Evolutionary conservation across 352 stramenopile genomes (phyloP).

Genomic region (Globisporangium cystogenes): DNA sequence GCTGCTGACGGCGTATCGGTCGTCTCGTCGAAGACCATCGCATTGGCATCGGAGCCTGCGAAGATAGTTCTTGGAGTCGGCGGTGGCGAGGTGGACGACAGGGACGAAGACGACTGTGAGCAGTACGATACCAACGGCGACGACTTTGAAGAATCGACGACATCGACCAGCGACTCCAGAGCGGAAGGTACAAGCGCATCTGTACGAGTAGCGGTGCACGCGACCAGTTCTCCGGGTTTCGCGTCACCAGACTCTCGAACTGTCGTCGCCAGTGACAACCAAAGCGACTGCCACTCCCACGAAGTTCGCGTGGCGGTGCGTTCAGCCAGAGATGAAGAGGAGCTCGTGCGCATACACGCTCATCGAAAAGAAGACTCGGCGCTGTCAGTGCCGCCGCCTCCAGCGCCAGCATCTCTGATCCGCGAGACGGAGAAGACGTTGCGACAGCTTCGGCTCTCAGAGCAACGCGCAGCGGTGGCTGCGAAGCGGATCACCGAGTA

Average conservation of each 20-base stretch:
- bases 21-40: neutral
- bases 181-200: neutral
- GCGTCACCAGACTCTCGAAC: neutral
- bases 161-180: neutral
- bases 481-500: conserved; percentile 8
- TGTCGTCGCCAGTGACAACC: neutral
- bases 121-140: neutral
- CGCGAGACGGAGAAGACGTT: neutral
- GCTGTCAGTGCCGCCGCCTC: neutral
- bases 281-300: neutral
- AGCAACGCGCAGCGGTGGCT: conserved; percentile 4
- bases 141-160: neutral
- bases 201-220: neutral
- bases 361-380: neutral
- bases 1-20: neutral
- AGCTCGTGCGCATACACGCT: conserved; percentile 7
- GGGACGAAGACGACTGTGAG: neutral
- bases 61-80: neutral
- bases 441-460: conserved; percentile 4
- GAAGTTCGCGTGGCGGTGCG: neutral
- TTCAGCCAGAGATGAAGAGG: neutral
- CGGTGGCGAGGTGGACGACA: neutral
- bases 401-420: neutral
- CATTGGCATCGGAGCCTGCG: neutral
- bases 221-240: neutral